These are phyloP conservation scores for Solanum bukasovii DNA, from an alignment of 257 asterid genomes.

Conservation along the genomic window DNA sequence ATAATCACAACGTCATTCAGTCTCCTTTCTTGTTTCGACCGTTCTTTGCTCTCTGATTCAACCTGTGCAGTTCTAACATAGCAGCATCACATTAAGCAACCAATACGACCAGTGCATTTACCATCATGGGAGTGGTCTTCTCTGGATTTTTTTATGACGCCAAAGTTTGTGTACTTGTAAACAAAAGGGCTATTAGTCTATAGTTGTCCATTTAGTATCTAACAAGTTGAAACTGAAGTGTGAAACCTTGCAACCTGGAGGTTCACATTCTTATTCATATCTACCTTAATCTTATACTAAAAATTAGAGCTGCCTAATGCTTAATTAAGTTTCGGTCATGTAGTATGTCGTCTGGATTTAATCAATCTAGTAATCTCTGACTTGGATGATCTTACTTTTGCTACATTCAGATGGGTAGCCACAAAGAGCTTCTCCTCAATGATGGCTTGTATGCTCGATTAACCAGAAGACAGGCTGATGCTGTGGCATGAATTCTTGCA, in stretches of 20 bases:
- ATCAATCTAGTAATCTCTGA: neutral
- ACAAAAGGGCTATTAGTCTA: neutral
- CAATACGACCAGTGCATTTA: neutral
- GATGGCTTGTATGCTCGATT: constrained; percentile 82
- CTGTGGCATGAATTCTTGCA: constrained; percentile 38
- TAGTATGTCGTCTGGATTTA: neutral
- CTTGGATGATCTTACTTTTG: neutral
- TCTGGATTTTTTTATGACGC: neutral
- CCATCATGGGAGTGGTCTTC: neutral
- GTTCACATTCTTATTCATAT: neutral
- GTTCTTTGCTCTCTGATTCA: neutral
- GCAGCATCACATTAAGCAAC: neutral
- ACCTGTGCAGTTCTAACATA: neutral
- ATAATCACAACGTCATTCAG: neutral
- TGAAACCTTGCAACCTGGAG: neutral
- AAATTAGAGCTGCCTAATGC: neutral
- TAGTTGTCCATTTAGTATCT: neutral
- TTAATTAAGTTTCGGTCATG: neutral
- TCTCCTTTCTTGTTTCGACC: neutral
- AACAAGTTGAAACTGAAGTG: neutral
- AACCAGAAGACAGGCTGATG: constrained; percentile 70
- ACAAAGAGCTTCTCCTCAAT: constrained; percentile 46
- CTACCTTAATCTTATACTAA: neutral
- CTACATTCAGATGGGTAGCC: constrained; percentile 65
- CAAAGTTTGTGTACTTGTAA: neutral